Evolutionary conservation across 2,329 filamentous ascomycete species (phyloP).

Genomic region (Sarocladium oryzae): DNA sequence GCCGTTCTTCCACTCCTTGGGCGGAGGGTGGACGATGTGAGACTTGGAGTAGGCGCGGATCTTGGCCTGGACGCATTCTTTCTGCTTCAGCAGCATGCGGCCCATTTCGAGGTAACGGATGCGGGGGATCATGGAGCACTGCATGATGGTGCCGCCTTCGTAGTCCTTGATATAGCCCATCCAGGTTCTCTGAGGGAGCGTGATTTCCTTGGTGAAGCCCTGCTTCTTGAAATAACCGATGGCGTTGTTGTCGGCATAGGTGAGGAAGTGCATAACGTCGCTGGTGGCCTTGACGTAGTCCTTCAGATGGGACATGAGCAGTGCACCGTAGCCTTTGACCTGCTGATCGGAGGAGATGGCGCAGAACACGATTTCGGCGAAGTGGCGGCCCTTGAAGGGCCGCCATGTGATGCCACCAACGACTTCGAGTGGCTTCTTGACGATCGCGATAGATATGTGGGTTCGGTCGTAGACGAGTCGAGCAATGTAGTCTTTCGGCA

Average conservation of each 20-base stretch:
- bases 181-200: constrained; percentile 82
- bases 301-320: constrained; percentile 96
- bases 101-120: constrained; percentile 91
- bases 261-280: constrained; percentile 96
- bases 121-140: constrained; percentile 93
- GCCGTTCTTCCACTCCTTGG: constrained; percentile 77
- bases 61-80: constrained; percentile 90
- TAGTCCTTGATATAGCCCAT: constrained; percentile 99
- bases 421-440: constrained; percentile 94
- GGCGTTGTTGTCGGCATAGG: constrained; percentile 97
- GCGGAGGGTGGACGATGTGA: constrained; percentile 80
- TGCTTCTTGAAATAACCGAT: constrained; percentile 99
- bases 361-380: constrained; percentile 98
- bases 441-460: constrained; percentile 92
- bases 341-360: constrained; percentile 97
- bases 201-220: constrained; percentile 98
- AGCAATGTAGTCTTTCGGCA: constrained; percentile 99
- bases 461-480: constrained; percentile 95
- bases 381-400: constrained; percentile 84
- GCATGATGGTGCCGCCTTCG: constrained; percentile 98
- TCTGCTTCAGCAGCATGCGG: constrained; percentile 94
- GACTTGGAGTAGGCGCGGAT: constrained; percentile 86
- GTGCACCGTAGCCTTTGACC: constrained; percentile 95
- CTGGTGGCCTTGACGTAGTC: constrained; percentile 97
- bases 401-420: constrained; percentile 95